Evolutionary conservation across 23 red algal species (phyloP).

Genomic region (Gracilaria domingensis): DNA sequence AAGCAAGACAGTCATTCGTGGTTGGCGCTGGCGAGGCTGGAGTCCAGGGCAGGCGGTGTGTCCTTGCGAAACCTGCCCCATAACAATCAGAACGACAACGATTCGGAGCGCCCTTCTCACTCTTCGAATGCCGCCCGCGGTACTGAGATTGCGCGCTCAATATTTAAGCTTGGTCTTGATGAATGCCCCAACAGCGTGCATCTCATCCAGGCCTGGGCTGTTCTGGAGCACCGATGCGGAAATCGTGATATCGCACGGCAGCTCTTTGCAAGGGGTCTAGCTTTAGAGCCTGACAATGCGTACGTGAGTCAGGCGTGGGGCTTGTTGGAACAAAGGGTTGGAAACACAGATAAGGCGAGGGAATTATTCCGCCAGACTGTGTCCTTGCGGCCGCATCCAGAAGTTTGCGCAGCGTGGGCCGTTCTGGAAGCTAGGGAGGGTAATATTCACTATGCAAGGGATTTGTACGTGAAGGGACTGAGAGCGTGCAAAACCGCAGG

Average conservation of each 20-base stretch:
- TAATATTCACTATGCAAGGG: constrained; percentile 65
- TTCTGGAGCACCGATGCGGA: constrained; percentile 87
- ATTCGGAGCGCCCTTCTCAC: neutral
- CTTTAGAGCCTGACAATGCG: constrained; percentile 82
- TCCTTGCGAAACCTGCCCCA: neutral
- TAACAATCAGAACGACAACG: constrained; percentile 18
- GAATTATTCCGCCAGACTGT: constrained; percentile 72
- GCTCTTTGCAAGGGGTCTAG: constrained; percentile 78
- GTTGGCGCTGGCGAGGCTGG: constrained; percentile 87
- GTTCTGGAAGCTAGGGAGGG: constrained; percentile 90
- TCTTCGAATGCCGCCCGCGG: constrained; percentile 16
- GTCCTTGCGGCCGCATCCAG: constrained; percentile 43
- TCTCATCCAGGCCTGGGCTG: constrained; percentile 95
- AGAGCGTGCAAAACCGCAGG: constrained; percentile 16
- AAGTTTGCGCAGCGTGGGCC: constrained; percentile 89
- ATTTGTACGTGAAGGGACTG: constrained; percentile 82
- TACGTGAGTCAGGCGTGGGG: constrained; percentile 99
- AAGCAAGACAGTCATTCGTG: constrained; percentile 90
- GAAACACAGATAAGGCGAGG: constrained; percentile 77
- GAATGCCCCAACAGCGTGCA: constrained; percentile 84
- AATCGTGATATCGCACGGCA: constrained; percentile 73
- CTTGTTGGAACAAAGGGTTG: constrained; percentile 89
- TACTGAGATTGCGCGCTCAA: constrained; percentile 36
- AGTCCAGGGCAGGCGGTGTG: constrained; percentile 45
- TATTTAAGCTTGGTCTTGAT: constrained; percentile 74